A percentile compares a stretch with the other conserved stretches of the same genome.
Conservation (phyloP, 768 basidiomycete genomes). For the Rubroboletus satanas region DNA sequence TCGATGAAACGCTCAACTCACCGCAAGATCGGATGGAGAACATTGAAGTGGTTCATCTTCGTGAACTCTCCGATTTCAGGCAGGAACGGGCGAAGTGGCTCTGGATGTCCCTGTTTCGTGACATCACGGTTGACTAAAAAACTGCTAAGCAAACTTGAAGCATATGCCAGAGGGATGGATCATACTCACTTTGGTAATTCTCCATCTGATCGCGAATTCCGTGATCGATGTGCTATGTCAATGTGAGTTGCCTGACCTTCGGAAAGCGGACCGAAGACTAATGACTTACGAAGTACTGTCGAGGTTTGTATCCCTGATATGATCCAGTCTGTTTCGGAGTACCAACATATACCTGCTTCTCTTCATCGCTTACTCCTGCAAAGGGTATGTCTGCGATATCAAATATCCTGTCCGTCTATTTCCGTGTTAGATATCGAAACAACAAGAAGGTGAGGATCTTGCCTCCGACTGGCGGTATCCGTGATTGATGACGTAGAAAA, state of each 20-base stretch:
- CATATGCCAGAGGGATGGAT: neutral
- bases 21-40: slow-evolving; percentile 49
- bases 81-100: slow-evolving; percentile 45
- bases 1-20: slow-evolving; percentile 8
- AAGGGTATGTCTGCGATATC: slow-evolving; percentile 49
- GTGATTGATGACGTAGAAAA: slow-evolving; percentile 39
- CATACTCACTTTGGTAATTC: slow-evolving; percentile 52
- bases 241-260: neutral
- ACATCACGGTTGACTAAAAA: slow-evolving; percentile 48
- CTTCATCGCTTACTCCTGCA: slow-evolving; percentile 36
- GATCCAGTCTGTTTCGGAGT: slow-evolving; percentile 43
- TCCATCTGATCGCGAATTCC: slow-evolving; percentile 64
- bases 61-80: slow-evolving; percentile 51
- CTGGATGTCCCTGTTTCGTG: slow-evolving; percentile 46
- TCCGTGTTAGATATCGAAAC: slow-evolving; percentile 29
- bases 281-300: slow-evolving; percentile 43
- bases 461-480: slow-evolving; percentile 39
- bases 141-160: neutral
- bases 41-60: slow-evolving; percentile 47
- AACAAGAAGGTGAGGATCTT: neutral
- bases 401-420: slow-evolving; percentile 44
- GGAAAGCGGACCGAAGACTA: neutral
- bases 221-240: slow-evolving; percentile 50
- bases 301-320: slow-evolving; percentile 52
- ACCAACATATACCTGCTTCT: slow-evolving; percentile 40